Evolutionary conservation across 2,329 filamentous ascomycete species (phyloP).

Genomic region (Trichoderma pleuroti): DNA sequence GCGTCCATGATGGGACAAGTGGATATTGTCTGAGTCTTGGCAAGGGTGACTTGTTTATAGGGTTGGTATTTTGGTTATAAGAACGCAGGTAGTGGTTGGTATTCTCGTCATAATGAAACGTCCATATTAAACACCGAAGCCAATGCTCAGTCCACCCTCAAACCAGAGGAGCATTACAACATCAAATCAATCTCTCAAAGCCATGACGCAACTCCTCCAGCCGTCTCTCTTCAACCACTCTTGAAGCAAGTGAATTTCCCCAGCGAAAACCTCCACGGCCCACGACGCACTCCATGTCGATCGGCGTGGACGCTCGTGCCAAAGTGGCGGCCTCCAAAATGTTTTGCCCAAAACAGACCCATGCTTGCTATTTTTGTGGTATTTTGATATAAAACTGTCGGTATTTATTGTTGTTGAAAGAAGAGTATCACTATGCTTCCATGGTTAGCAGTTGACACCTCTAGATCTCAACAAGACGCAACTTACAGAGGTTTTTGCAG

Average conservation of each 20-base stretch:
- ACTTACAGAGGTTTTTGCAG: background rate
- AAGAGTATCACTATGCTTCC: background rate
- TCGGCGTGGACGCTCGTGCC: constrained; percentile 48
- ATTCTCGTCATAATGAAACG: background rate
- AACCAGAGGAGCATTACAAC: background rate
- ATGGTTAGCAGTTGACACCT: background rate
- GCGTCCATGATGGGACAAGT: background rate
- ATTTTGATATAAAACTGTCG: background rate
- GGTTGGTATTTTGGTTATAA: background rate
- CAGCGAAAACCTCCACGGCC: constrained; percentile 50
- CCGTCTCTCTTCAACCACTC: background rate
- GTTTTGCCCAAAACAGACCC: constrained; percentile 47
- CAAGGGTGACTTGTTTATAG: background rate
- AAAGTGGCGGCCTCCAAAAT: constrained; percentile 46
- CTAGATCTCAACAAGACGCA: background rate
- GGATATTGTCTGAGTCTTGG: background rate
- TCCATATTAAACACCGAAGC: background rate
- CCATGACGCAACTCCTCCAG: background rate
- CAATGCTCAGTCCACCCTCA: background rate
- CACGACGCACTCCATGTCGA: constrained; percentile 45
- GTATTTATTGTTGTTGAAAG: too few relatives aligned
- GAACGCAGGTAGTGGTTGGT: background rate
- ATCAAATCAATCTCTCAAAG: background rate
- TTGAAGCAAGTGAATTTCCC: constrained; percentile 52
- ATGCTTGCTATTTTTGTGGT: constrained; percentile 29